Evolutionary conservation across 345 rosid genomes (phyloP), one percentile per base, ranked within the genome.

Genomic region (Psidium guajava): DNA sequence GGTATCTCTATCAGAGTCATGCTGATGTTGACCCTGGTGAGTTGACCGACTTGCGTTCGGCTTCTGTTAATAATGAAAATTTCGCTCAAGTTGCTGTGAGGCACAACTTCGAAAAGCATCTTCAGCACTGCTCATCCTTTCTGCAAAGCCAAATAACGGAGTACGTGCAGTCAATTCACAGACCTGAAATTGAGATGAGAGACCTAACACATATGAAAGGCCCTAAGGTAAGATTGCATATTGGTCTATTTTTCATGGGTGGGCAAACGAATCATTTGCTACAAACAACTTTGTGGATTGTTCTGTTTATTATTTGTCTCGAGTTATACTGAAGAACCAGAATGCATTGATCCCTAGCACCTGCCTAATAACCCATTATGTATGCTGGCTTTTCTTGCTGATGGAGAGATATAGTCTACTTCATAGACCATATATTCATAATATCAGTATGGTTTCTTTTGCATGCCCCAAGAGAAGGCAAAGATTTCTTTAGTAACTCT

Each of bases 31-130:
- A 96, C 84, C 98, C 98, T 42, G 99, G 99, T 74, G 95, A 93
- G 88, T 89, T 97, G 95, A 97, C 98, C 0, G 98, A 94, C 85
- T 91, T 97, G 87, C 98, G 98, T 53, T 92, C 98, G 5, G 98
- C 98, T 80, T 93, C 96, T 84, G 98, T 96, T 50, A 95, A 86
- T 86, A 97, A 97, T 51, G 96, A 95, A 82, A 94, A 87, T 86
- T 97, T 97, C 86, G 98, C 99, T 36, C 97, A 92, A 92, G 92
- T 91, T 84, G 93, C 94, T 18, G 94, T 95, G 73, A 91, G 90
- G 84, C 82, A 89, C 40, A 87, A 87, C 77, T 93, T 97, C 22
- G 87, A 92, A 82, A 84, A 50, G 81, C 96, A 95, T 90, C 96
- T 97, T 87, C 96, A 91, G 69, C 93, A 88, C 85, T n/a, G 85